phyloP scores from a whole-genome alignment of 768 basidiomycete species.

The Guyanaporus albipodus region DNA sequence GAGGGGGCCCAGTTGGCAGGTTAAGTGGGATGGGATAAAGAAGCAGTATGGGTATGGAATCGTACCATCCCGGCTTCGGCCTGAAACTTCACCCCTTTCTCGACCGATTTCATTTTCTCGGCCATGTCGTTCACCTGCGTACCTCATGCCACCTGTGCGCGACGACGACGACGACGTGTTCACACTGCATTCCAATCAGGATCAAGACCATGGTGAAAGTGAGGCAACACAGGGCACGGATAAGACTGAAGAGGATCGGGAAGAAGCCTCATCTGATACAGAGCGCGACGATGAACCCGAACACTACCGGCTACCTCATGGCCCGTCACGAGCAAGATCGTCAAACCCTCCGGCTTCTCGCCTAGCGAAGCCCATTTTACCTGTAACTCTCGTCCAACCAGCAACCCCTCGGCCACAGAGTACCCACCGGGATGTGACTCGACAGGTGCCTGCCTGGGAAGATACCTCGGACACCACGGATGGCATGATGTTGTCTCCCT shows the following conservation, averaged over 20 bases:
- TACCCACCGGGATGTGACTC: constrained; percentile 7
- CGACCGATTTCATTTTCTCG: constrained; percentile 15
- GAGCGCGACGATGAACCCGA: constrained; percentile 21
- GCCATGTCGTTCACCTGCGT: constrained; percentile 23
- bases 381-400: constrained; percentile 26
- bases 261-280: constrained; percentile 14
- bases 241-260: constrained; percentile 10
- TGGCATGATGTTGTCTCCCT: constrained; percentile 29
- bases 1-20: constrained; percentile 75
- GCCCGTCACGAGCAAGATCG: constrained; percentile 7
- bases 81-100: constrained; percentile 15
- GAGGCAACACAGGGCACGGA: constrained; percentile 18
- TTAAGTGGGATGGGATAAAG: constrained; percentile 77
- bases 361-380: constrained; percentile 24
- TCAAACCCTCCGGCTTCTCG: constrained; percentile 10
- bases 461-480: constrained; percentile 37
- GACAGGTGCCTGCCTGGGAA: constrained; percentile 31
- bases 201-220: constrained; percentile 35
- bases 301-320: constrained; percentile 9
- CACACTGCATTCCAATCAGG: constrained; percentile 42
- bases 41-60: constrained; percentile 42
- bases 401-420: constrained; percentile 29
- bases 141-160: constrained; percentile 26
- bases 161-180: constrained; percentile 40
- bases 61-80: constrained; percentile 7